Evolutionary conservation across 371 early-diverging fungal genomes (phyloP).

Genomic region (Neoconidiobolus thromboides): DNA sequence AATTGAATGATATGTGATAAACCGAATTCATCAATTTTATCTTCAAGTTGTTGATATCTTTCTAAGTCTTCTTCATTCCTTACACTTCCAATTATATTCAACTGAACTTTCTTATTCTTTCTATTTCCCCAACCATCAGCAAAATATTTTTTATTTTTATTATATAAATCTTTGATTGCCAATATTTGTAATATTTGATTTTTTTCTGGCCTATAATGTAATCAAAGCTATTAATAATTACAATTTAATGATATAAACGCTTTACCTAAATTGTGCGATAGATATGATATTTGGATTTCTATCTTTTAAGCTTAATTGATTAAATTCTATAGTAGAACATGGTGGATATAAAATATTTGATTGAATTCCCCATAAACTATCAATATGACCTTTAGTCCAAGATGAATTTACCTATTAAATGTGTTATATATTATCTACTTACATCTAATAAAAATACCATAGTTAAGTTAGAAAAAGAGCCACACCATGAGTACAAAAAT

Average conservation of each 20-base stretch:
- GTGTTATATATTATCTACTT: too few species aligned
- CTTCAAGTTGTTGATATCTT: conserved; percentile 21
- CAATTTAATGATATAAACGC: background rate
- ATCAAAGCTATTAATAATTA: conserved; percentile 4
- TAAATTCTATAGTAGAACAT: conserved; percentile 19
- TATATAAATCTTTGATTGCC: conserved; percentile 23
- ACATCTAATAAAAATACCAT: too few species aligned
- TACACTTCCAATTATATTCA: conserved; percentile 56
- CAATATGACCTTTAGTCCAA: conserved; percentile 87
- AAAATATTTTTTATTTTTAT: too few species aligned
- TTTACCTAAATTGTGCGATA: conserved; percentile 77
- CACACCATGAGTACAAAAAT: too few species aligned
- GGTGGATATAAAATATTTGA: conserved; percentile 72
- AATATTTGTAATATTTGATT: conserved; percentile 67
- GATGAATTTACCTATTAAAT: conserved; percentile 52
- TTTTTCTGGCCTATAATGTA: conserved; percentile 68
- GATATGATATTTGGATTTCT: conserved; percentile 48
- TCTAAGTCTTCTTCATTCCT: conserved; percentile 61
- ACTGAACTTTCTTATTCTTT: conserved; percentile 11
- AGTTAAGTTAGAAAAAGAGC: too few species aligned
- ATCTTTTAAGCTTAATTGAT: conserved; percentile 18
- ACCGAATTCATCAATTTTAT: conserved; percentile 21
- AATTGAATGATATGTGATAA: too few species aligned
- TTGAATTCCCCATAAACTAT: conserved; percentile 38
- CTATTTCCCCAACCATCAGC: too few species aligned